Conservation (phyloP, 202 grass and related monocot genomes). For the Bolboschoenoplectus hybrid region DNA sequence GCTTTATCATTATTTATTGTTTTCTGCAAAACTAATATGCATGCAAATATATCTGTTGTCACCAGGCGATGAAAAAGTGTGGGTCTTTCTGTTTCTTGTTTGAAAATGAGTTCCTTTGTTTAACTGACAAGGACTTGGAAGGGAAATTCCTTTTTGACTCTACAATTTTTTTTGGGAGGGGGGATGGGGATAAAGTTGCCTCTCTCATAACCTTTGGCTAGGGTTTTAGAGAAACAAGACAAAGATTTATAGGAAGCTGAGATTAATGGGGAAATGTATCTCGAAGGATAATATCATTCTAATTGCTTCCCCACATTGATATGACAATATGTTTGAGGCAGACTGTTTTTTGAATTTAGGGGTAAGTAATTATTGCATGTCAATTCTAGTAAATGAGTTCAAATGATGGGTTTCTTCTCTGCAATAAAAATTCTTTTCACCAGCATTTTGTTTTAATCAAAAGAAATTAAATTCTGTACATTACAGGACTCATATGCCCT, state of each 20-base stretch:
- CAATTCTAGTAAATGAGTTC: not conserved
- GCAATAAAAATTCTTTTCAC: not conserved
- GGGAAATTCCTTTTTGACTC: not conserved
- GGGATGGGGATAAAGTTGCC: slow-evolving; percentile 7
- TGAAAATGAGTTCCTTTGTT: not conserved
- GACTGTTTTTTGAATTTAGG: slow-evolving; percentile 11
- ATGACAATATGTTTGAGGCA: not conserved
- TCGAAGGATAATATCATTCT: slow-evolving; percentile 2
- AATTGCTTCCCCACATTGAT: not conserved
- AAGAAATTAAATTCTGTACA: not conserved
- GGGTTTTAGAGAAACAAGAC: not conserved
- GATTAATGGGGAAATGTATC: not conserved
- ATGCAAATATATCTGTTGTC: not conserved
- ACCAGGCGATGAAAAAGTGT: not conserved
- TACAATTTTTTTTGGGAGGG: not conserved
- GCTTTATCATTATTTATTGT: slow-evolving; percentile 18
- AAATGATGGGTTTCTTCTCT: not conserved
- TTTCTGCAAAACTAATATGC: not conserved
- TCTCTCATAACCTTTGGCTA: not conserved
- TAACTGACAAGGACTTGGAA: not conserved
- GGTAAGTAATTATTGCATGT: not conserved
- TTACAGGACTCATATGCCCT: slow-evolving; percentile 67
- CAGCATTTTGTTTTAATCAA: not conserved
- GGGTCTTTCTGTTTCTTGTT: not conserved
- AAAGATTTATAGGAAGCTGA: not conserved